These are phyloP conservation scores for Stachybotrys chlorohalonatus DNA, from an alignment of 2,329 filamentous ascomycete species.

Conservation along the genomic window DNA sequence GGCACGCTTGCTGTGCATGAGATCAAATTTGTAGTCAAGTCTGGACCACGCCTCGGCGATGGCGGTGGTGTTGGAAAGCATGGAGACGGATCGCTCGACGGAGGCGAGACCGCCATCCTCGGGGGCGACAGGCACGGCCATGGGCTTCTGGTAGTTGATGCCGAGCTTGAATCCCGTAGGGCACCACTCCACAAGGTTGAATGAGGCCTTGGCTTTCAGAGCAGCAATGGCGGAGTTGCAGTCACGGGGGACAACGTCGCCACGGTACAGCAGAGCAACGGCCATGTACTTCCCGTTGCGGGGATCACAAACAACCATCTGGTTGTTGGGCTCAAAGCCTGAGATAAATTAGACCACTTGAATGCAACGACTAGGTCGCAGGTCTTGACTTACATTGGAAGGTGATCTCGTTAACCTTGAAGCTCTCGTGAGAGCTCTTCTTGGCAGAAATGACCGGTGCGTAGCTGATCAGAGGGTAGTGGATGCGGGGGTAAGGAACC, in stretches of 20 bases:
- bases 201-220: conserved; percentile 62
- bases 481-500: conserved; percentile 65
- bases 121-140: conserved; percentile 44
- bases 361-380: background rate
- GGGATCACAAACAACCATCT: conserved; percentile 69
- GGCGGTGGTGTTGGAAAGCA: conserved; percentile 68
- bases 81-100: conserved; percentile 56
- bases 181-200: conserved; percentile 70
- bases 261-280: conserved; percentile 62
- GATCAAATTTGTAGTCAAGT: conserved; percentile 66
- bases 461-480: conserved; percentile 67
- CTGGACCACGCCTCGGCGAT: conserved; percentile 67
- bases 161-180: conserved; percentile 69
- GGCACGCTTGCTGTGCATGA: conserved; percentile 71
- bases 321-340: conserved; percentile 73
- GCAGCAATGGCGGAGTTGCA: conserved; percentile 57
- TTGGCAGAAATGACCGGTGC: conserved; percentile 61
- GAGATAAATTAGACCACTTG: conserved; percentile 12
- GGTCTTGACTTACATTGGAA: conserved; percentile 53
- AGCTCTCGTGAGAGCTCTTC: conserved; percentile 79
- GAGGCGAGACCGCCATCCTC: conserved; percentile 50
- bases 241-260: conserved; percentile 62
- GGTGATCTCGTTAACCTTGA: conserved; percentile 72
- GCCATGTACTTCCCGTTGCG: conserved; percentile 73
- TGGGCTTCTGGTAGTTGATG: conserved; percentile 65